phyloP scores from a whole-genome alignment of 768 basidiomycete species.

The Boletus reticulatus region DNA sequence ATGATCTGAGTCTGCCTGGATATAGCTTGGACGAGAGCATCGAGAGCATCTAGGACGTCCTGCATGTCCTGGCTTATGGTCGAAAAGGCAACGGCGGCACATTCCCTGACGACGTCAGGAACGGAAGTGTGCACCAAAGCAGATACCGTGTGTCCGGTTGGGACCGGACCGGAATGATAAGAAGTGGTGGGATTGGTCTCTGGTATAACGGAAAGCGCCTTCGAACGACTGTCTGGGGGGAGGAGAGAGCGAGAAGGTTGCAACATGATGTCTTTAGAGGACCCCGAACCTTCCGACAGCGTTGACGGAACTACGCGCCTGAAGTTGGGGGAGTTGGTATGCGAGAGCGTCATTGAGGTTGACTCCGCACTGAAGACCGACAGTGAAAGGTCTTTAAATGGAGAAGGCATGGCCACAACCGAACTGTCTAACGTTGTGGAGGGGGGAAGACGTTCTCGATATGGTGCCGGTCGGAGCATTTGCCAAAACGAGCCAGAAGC shows the following conservation, averaged over 20 bases:
- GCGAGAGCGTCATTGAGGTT: slow-evolving; percentile 29
- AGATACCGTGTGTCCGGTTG: slow-evolving; percentile 15
- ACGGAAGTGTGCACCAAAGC: slow-evolving; percentile 42
- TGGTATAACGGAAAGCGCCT: slow-evolving; percentile 31
- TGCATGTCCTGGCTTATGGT: slow-evolving; percentile 51
- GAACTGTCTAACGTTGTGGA: slow-evolving; percentile 29
- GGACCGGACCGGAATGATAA: slow-evolving; percentile 11
- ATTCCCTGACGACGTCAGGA: slow-evolving; percentile 47
- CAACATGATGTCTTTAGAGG: slow-evolving; percentile 37
- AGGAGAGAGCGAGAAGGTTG: slow-evolving; percentile 31
- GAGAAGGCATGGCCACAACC: slow-evolving; percentile 34
- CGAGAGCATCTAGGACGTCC: slow-evolving; percentile 58
- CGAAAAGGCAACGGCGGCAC: slow-evolving; percentile 42
- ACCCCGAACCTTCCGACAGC: slow-evolving; percentile 27
- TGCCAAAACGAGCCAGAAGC: slow-evolving; percentile 39
- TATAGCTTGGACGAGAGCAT: slow-evolving; percentile 52
- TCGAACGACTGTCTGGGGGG: slow-evolving; percentile 18
- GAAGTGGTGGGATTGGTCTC: slow-evolving; percentile 9
- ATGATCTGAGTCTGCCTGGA: slow-evolving; percentile 40
- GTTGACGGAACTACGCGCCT: slow-evolving; percentile 19
- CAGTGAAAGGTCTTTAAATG: slow-evolving; percentile 49
- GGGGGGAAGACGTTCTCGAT: slow-evolving; percentile 36
- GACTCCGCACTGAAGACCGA: slow-evolving; percentile 50
- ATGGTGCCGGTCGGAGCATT: slow-evolving; percentile 38
- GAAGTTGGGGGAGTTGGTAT: slow-evolving; percentile 25